phyloP scores from a whole-genome alignment of 106 monocot genomes.

The Apostasia ramifera region DNA sequence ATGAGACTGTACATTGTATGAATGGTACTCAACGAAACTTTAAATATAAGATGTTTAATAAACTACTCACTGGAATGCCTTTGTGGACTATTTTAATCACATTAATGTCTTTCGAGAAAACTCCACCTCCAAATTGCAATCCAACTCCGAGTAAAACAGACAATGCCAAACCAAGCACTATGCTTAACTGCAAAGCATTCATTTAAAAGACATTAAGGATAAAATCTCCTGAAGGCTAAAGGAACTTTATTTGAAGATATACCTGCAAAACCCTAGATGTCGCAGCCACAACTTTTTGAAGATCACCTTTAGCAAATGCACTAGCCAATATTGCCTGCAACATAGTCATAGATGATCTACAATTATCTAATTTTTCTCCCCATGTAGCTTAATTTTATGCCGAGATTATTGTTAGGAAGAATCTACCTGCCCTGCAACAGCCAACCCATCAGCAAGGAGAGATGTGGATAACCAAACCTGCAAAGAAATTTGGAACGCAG shows the following conservation, averaged over 20 bases:
- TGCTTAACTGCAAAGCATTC: slow-evolving; percentile 41
- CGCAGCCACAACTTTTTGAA: slow-evolving; percentile 30
- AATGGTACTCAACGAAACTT: not conserved
- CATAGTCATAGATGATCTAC: not conserved
- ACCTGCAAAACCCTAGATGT: slow-evolving; percentile 86
- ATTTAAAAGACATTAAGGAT: not conserved
- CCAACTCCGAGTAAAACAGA: slow-evolving; percentile 48
- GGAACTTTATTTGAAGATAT: not conserved
- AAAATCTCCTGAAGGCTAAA: not conserved
- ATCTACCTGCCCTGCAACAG: slow-evolving; percentile 88
- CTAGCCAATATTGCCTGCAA: slow-evolving; percentile 72
- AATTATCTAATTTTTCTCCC: not conserved
- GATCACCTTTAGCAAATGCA: slow-evolving; percentile 72
- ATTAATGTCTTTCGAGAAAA: slow-evolving; percentile 57
- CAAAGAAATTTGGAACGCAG: slow-evolving; percentile 82
- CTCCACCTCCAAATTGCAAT: slow-evolving; percentile 49
- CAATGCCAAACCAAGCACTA: slow-evolving; percentile 57
- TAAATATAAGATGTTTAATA: not conserved
- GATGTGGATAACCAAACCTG: slow-evolving; percentile 90
- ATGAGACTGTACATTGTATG: not conserved
- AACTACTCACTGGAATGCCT: slow-evolving; percentile 42
- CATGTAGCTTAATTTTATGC: not conserved
- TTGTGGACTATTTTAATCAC: slow-evolving; percentile 48
- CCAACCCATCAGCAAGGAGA: slow-evolving; percentile 90
- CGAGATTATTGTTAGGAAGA: not conserved